A percentile compares a stretch with the other conserved stretches of the same genome.
Conservation (phyloP, 164 flowering plant genomes). For the Cinnamomum chago region DNA sequence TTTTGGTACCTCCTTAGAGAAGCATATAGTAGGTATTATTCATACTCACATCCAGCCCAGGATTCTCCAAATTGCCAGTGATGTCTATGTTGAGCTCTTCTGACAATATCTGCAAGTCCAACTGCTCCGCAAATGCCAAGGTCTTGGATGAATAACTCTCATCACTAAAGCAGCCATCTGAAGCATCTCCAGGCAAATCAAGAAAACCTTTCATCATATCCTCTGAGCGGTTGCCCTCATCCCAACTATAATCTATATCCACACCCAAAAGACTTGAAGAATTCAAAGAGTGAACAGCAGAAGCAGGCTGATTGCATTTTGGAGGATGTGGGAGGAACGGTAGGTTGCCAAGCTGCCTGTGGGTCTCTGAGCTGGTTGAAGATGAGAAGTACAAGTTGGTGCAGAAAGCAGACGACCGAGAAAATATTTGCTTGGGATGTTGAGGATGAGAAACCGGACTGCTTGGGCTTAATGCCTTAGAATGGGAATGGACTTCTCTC, state of each 20-base stretch:
- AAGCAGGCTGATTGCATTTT: conserved; percentile 22
- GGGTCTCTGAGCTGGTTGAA: conserved; percentile 43
- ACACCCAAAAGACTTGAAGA: conserved; percentile 27
- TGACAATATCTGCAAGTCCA: conserved; percentile 57
- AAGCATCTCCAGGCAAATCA: conserved; percentile 33
- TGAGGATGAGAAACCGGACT: conserved; percentile 27
- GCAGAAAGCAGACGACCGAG: conserved; percentile 57
- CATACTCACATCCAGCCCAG: conserved; percentile 56
- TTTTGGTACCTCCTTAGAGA: too few species aligned
- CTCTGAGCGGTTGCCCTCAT: conserved; percentile 27
- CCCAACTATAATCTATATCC: conserved; percentile 21
- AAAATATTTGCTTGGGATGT: conserved; percentile 21
- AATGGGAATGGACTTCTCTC: conserved; percentile 13
- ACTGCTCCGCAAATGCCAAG: conserved; percentile 38
- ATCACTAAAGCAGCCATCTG: conserved; percentile 31
- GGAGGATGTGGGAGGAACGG: conserved; percentile 65
- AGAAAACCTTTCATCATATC: conserved; percentile 39
- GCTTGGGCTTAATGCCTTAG: conserved; percentile 9
- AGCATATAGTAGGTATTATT: too few species aligned
- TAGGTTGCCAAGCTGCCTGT: conserved; percentile 42
- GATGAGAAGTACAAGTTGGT: conserved; percentile 56
- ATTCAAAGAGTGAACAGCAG: conserved; percentile 32
- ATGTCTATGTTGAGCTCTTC: conserved; percentile 67
- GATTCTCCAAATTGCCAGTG: conserved; percentile 47
- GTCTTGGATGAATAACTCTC: conserved; percentile 25